These are phyloP conservation scores for Eutrema yunnanense DNA, from an alignment of 345 rosid genomes.

Conservation along the genomic window DNA sequence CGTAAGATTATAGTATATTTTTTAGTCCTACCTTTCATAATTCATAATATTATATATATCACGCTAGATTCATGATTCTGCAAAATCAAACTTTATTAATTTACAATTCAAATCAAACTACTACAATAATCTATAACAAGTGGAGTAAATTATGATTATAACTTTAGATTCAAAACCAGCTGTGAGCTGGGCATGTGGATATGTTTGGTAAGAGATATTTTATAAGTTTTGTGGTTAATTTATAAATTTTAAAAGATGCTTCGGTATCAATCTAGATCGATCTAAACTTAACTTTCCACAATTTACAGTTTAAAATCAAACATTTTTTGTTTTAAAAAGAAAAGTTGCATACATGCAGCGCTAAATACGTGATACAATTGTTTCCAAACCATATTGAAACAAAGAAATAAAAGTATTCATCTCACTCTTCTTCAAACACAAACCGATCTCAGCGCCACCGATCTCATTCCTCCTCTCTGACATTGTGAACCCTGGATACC, in stretches of 20 bases:
- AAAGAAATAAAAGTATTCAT: conserved; percentile 9
- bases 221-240: not conserved
- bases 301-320: not conserved
- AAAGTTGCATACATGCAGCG: not conserved
- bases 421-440: conserved; percentile 12
- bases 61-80: not conserved
- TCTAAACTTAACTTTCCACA: not conserved
- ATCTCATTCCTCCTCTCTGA: conserved; percentile 12
- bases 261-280: not conserved
- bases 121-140: not conserved
- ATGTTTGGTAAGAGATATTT: not conserved
- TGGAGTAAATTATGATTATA: not conserved
- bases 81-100: not conserved
- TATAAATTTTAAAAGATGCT: not conserved
- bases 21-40: too few relatives aligned
- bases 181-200: not conserved
- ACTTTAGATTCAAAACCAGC: not conserved
- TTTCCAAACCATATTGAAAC: conserved; percentile 2
- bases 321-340: not conserved
- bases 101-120: not conserved
- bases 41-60: not conserved
- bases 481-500: conserved; percentile 3
- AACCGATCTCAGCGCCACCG: conserved; percentile 22
- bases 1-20: too few relatives aligned
- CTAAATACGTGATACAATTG: not conserved